A percentile compares a stretch with the other conserved stretches of the same genome.
These are phyloP conservation scores for Paramecium caudatum DNA, from an alignment of 73 alveolate species.

Conservation along the genomic window DNA sequence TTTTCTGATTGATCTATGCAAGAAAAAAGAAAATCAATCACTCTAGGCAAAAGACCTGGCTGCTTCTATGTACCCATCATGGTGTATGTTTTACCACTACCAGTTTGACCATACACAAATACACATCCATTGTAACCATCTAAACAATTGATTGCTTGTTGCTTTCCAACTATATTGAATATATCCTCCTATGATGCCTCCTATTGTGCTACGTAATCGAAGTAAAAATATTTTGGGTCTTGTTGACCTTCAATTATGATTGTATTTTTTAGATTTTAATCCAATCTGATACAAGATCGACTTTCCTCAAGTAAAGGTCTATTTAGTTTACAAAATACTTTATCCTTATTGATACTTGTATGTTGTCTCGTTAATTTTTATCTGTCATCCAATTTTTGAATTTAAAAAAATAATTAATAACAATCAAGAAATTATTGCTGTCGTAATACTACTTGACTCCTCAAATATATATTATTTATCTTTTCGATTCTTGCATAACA, in stretches of 20 bases:
- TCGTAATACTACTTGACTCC: constrained; percentile 18
- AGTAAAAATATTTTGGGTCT: constrained; percentile 56
- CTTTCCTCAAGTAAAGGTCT: constrained; percentile 53
- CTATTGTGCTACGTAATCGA: constrained; percentile 42
- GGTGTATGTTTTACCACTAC: constrained; percentile 88
- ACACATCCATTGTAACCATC: constrained; percentile 82
- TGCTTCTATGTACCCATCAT: constrained; percentile 75
- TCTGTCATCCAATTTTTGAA: constrained; percentile 49
- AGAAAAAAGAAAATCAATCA: constrained; percentile 65
- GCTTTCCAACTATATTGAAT: constrained; percentile 49
- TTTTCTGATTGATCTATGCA: constrained; percentile 68
- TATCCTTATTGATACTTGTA: constrained; percentile 51
- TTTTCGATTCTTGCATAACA: too few relatives aligned
- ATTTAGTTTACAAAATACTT: constrained; percentile 15
- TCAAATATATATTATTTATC: too few relatives aligned
- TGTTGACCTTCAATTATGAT: constrained; percentile 39
- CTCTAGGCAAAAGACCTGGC: constrained; percentile 74
- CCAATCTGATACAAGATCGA: constrained; percentile 41
- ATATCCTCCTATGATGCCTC: constrained; percentile 59
- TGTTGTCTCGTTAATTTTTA: constrained; percentile 51
- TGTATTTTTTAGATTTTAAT: constrained; percentile 57
- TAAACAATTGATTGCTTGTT: constrained; percentile 65
- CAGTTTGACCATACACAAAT: constrained; percentile 89
- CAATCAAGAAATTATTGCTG: constrained; percentile 26
- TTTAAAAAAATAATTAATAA: constrained; percentile 28